These are phyloP conservation scores for Colletotrichum tropicicola DNA, from an alignment of 2,329 filamentous ascomycete species.

Conservation along the genomic window DNA sequence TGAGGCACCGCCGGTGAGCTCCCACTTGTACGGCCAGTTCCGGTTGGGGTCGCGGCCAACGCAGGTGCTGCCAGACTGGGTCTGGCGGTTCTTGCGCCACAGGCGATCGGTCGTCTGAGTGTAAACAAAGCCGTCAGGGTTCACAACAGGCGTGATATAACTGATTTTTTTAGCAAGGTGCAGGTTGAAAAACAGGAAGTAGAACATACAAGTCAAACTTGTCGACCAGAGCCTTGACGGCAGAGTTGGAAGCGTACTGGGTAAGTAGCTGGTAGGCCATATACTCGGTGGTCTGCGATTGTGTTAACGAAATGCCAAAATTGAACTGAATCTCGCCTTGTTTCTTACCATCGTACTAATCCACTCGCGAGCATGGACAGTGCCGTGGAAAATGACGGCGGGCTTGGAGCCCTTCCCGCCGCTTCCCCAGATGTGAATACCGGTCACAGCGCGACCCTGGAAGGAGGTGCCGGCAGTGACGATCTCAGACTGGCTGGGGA, in stretches of 20 bases:
- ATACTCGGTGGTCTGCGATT: constrained; percentile 54
- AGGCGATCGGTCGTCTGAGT: constrained; percentile 55
- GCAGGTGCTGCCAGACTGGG: constrained; percentile 44
- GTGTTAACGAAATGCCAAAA: background rate
- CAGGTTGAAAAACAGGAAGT: no score
- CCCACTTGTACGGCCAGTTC: constrained; percentile 62
- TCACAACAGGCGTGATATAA: constrained; percentile 60
- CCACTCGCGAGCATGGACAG: constrained; percentile 64
- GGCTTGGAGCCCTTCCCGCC: constrained; percentile 55
- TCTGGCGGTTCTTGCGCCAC: constrained; percentile 62
- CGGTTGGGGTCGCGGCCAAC: constrained; percentile 63
- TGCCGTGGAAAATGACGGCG: constrained; percentile 61
- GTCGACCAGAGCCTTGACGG: constrained; percentile 55
- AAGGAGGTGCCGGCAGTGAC: constrained; percentile 57
- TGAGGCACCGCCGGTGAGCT: constrained; percentile 52
- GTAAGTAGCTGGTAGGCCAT: constrained; percentile 55
- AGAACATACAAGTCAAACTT: constrained; percentile 58
- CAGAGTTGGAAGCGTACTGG: constrained; percentile 41
- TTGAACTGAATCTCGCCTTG: accelerated
- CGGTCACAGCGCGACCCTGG: constrained; percentile 65
- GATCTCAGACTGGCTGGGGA: constrained; percentile 56
- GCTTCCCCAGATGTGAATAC: constrained; percentile 64
- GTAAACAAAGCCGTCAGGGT: constrained; percentile 59
- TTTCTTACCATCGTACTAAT: constrained; percentile 63
- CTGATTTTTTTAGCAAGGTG: background rate